Percentiles rank a stretch among this genome's conserved stretches.
phyloP scores from a whole-genome alignment of 306 rosid species.

The Dalbergia cultrata region DNA sequence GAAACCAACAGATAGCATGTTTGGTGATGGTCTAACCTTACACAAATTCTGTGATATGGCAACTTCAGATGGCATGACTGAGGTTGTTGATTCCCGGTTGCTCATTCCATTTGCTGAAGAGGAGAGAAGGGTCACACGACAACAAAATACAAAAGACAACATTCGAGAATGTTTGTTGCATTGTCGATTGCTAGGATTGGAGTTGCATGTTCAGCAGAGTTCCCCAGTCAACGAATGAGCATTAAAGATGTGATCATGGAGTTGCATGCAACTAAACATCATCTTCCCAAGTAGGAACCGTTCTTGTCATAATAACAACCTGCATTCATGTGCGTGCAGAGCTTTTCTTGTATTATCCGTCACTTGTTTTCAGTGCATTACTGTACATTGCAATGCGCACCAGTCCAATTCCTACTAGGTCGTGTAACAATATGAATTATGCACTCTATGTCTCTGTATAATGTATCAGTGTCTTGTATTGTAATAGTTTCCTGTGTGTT shows the following conservation, averaged over 20 bases:
- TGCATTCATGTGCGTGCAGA: neutral
- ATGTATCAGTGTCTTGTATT: too few species aligned
- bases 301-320: neutral
- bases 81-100: neutral
- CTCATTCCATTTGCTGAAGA: neutral
- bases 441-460: too few species aligned
- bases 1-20: too few species aligned
- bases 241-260: conserved; percentile 38
- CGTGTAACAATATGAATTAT: too few species aligned
- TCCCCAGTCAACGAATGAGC: conserved; percentile 18
- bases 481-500: too few species aligned
- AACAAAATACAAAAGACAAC: neutral
- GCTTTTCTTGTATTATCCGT: neutral
- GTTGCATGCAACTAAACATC: conserved; percentile 34
- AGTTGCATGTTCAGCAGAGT: conserved; percentile 48
- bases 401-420: too few species aligned
- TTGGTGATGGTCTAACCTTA: too few species aligned
- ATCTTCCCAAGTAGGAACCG: too few species aligned
- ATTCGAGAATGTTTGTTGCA: conserved; percentile 21
- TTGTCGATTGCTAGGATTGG: conserved; percentile 45
- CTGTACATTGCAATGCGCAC: neutral
- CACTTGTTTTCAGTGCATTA: neutral
- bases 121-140: neutral
- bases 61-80: too few species aligned
- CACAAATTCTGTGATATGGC: too few species aligned